Evolutionary conservation across 2,329 filamentous ascomycete species (phyloP).

Genomic region (Fusarium staphyleae): DNA sequence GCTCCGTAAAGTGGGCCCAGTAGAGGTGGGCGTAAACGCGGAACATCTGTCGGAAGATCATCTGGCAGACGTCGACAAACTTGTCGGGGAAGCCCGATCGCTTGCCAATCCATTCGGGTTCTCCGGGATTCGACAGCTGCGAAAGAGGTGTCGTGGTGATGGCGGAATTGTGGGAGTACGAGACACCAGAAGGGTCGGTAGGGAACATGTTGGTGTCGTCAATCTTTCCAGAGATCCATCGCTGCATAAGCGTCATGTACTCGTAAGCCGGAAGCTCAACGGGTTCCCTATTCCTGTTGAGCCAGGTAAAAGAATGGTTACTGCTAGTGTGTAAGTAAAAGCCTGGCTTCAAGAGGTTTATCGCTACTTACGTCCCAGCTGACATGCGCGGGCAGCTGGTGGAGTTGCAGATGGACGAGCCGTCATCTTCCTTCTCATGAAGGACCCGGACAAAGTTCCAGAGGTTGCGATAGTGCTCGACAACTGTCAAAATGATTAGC

Average conservation of each 20-base stretch:
- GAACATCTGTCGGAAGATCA: conserved; percentile 98
- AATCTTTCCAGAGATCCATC: conserved; percentile 96
- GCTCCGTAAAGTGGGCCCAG: conserved; percentile 90
- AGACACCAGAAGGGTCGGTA: conserved; percentile 77
- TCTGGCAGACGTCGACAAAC: conserved; percentile 89
- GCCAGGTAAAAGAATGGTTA: conserved; percentile 97
- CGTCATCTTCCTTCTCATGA: conserved; percentile 83
- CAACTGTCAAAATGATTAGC: conserved; percentile 62
- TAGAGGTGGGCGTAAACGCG: conserved; percentile 97
- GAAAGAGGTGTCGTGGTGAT: conserved; percentile 66
- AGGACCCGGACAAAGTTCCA: conserved; percentile 90
- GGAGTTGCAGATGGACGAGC: conserved; percentile 82
- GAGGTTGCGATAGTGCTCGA: conserved; percentile 89
- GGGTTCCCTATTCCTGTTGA: conserved; percentile 85
- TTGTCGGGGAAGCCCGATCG: conserved; percentile 90
- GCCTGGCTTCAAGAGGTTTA: not conserved
- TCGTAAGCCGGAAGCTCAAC: conserved; percentile 92
- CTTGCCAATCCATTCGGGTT: conserved; percentile 85
- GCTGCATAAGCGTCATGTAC: conserved; percentile 95
- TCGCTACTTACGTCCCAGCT: conserved; percentile 78
- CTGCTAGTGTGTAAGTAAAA: conserved; percentile 46
- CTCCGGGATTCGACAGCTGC: conserved; percentile 66
- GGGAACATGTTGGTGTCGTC: conserved; percentile 91
- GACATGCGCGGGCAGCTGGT: conserved; percentile 91
- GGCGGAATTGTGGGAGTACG: conserved; percentile 68